Evolutionary conservation across 805 yeast species (phyloP).

Genomic region (Hanseniaspora mollemarum): DNA sequence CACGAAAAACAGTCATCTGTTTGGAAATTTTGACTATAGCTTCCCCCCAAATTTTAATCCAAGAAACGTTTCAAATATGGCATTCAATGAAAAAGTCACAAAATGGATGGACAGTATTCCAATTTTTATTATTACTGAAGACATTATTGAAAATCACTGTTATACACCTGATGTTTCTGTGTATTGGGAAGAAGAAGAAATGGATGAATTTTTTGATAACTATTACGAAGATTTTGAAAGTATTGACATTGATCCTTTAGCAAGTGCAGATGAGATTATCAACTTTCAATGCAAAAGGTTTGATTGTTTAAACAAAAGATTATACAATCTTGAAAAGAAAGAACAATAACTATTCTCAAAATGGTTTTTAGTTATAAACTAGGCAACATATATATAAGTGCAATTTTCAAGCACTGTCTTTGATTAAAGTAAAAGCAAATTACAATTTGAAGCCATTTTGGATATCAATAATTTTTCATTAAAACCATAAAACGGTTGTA

Average conservation of each 20-base stretch:
- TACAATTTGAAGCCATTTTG: too few relatives aligned
- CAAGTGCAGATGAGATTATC: constrained; percentile 22
- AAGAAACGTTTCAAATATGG: constrained; percentile 50
- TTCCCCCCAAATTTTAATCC: constrained; percentile 51
- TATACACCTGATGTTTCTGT: constrained; percentile 22
- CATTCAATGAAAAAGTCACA: constrained; percentile 51
- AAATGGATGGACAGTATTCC: constrained; percentile 52
- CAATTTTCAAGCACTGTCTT: too few relatives aligned
- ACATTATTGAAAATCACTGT: constrained; percentile 21
- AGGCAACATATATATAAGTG: too few relatives aligned
- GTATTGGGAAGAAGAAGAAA: constrained; percentile 30
- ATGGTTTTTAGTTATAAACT: too few relatives aligned
- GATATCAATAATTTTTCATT: too few relatives aligned
- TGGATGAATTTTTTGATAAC: constrained; percentile 19
- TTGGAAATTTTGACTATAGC: background rate
- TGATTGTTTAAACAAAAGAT: constrained; percentile 23
- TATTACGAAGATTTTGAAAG: constrained; percentile 15
- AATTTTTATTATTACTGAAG: constrained; percentile 21
- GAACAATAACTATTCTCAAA: background rate
- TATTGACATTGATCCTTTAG: constrained; percentile 8
- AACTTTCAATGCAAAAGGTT: constrained; percentile 23
- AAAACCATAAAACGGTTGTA: too few relatives aligned
- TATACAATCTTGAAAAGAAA: constrained; percentile 17
- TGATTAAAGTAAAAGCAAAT: too few relatives aligned
- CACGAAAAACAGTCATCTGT: background rate